Percentiles rank a stretch among this genome's conserved stretches.
phyloP scores from a whole-genome alignment of 2,329 filamentous ascomycete species.

The Colletotrichum shisoi region DNA sequence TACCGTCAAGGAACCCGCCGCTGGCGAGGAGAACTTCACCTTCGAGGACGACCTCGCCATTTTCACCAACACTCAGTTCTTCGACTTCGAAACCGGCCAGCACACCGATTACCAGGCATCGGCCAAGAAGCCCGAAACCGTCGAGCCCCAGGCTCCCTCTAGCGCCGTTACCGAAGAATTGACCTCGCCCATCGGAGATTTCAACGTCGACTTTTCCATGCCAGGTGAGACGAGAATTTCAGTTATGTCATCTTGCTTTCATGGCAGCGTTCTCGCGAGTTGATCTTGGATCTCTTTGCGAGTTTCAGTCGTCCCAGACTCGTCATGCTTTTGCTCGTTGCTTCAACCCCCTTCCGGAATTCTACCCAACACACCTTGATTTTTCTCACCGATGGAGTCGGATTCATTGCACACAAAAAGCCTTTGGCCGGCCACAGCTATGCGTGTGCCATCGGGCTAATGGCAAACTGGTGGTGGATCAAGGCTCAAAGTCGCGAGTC shows the following conservation, averaged over 20 bases:
- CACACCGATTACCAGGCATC: constrained; percentile 64
- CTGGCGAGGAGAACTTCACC: constrained; percentile 68
- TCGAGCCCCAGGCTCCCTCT: constrained; percentile 44
- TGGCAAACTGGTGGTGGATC: constrained; percentile 2
- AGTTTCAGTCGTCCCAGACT: not conserved
- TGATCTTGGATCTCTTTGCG: not conserved
- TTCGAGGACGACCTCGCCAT: constrained; percentile 77
- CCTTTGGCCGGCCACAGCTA: not conserved
- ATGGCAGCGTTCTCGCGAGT: not conserved
- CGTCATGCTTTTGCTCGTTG: not conserved
- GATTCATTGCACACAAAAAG: not conserved
- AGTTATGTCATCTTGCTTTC: constrained; percentile 25
- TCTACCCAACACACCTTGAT: not conserved
- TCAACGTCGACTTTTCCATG: constrained; percentile 59
- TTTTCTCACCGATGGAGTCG: not conserved
- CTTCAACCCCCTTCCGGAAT: not conserved
- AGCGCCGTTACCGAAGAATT: constrained; percentile 44
- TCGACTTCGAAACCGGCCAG: constrained; percentile 76
- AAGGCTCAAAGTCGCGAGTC: constrained; percentile 20
- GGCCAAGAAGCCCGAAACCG: constrained; percentile 54
- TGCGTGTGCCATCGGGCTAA: not conserved
- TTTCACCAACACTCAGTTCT: constrained; percentile 85
- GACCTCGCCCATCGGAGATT: constrained; percentile 55
- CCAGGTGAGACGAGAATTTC: constrained; percentile 52
- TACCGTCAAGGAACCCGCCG: constrained; percentile 65